phyloP scores from a whole-genome alignment of 441 rosid genomes.

The Manihot esculenta region DNA sequence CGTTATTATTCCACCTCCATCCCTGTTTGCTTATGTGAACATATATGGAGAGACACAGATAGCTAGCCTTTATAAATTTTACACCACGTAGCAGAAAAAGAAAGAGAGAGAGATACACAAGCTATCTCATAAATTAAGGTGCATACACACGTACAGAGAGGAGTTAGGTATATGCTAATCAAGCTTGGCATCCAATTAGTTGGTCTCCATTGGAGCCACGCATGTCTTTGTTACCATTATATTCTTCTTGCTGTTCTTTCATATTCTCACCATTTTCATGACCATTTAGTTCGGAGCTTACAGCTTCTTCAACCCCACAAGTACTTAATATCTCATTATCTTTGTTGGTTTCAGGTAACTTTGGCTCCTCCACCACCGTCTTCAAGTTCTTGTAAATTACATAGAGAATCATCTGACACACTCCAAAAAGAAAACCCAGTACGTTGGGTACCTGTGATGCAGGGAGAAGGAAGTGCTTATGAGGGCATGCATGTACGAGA shows the following conservation, averaged over 20 bases:
- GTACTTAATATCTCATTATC: conserved; percentile 30
- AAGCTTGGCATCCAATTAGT: conserved; percentile 15
- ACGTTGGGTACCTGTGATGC: conserved; percentile 65
- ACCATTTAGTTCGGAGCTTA: conserved; percentile 22
- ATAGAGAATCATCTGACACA: conserved; percentile 68
- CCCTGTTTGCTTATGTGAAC: background rate
- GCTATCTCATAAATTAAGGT: background rate
- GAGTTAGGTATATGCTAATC: conserved; percentile 13
- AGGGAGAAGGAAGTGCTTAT: background rate
- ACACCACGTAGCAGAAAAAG: background rate
- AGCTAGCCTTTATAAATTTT: conserved; percentile 1
- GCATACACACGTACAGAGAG: background rate
- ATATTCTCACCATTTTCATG: conserved; percentile 24
- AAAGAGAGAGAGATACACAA: background rate
- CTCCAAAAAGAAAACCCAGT: conserved; percentile 61
- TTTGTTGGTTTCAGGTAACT: conserved; percentile 29
- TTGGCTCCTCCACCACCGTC: conserved; percentile 7
- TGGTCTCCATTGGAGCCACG: conserved; percentile 8
- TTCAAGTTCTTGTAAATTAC: conserved; percentile 46
- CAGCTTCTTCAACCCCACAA: conserved; percentile 22
- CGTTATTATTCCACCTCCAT: background rate
- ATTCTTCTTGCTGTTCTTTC: conserved; percentile 3
- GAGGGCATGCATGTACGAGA: background rate
- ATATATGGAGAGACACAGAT: background rate
- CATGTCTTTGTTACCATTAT: background rate